Percentiles rank a stretch among this genome's conserved stretches.
Conservation (phyloP, 768 basidiomycete species). For the Pisolithus orientalis region DNA sequence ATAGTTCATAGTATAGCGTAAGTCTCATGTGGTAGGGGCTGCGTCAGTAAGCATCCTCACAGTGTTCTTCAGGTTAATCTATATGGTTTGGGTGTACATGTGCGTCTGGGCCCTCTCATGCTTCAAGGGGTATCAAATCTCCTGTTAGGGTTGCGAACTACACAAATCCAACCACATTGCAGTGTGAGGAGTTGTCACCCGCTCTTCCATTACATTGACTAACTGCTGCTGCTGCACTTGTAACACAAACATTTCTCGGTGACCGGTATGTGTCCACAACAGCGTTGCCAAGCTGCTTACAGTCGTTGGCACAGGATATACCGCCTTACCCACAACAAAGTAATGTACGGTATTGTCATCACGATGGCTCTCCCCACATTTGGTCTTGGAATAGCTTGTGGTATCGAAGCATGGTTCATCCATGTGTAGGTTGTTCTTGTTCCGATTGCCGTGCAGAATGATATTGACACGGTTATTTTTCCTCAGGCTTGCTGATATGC, state of each 20-base stretch:
- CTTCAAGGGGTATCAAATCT: background rate
- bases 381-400: conserved; percentile 38
- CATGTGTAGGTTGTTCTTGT: conserved; percentile 23
- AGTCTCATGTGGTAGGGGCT: background rate
- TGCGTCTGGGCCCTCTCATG: conserved; percentile 4
- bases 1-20: conserved; percentile 29
- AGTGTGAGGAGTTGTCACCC: background rate
- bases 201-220: background rate
- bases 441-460: background rate
- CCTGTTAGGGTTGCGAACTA: background rate
- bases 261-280: conserved; percentile 31
- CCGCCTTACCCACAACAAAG: background rate
- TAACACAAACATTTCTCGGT: conserved; percentile 41
- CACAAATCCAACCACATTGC: background rate
- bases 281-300: background rate
- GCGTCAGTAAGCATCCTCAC: conserved; percentile 1
- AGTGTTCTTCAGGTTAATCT: conserved; percentile 17
- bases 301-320: background rate
- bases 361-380: conserved; percentile 32
- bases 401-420: conserved; percentile 39
- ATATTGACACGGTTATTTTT: background rate
- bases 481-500: conserved; percentile 35
- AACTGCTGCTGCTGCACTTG: conserved; percentile 35
- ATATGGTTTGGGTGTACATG: conserved; percentile 31
- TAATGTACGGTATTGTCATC: conserved; percentile 28